Percentiles rank a stretch among this genome's conserved stretches.
Evolutionary conservation across 495 filamentous ascomycete genomes (phyloP).

Genomic region (Neurospora sp.): DNA sequence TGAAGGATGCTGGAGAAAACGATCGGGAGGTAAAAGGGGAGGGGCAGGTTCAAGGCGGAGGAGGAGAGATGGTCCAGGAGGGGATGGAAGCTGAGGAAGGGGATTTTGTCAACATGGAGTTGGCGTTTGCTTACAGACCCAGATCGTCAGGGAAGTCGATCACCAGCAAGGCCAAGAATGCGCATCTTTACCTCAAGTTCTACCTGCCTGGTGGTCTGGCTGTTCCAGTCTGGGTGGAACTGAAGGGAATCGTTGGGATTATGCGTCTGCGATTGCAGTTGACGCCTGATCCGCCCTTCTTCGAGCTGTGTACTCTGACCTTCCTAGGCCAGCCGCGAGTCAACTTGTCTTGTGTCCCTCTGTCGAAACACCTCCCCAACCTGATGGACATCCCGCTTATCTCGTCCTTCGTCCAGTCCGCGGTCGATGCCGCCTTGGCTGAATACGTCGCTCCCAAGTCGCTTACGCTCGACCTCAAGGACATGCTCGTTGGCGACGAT

Average conservation of each 20-base stretch:
- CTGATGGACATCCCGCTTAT: slow-evolving; percentile 64
- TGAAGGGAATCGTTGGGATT: slow-evolving; percentile 54
- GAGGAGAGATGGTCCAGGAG: slow-evolving; percentile 36
- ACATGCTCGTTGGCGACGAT: slow-evolving; percentile 65
- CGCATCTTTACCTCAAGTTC: slow-evolving; percentile 58
- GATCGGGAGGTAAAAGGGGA: slow-evolving; percentile 42
- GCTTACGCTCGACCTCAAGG: slow-evolving; percentile 58
- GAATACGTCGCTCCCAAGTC: slow-evolving; percentile 68
- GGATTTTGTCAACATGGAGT: slow-evolving; percentile 61
- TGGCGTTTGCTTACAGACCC: slow-evolving; percentile 59
- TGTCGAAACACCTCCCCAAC: slow-evolving; percentile 55
- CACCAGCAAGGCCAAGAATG: slow-evolving; percentile 53
- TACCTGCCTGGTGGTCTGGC: slow-evolving; percentile 50
- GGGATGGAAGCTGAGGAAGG: slow-evolving; percentile 67
- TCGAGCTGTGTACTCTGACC: slow-evolving; percentile 57
- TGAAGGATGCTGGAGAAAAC: slow-evolving; percentile 25
- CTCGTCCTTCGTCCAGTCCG: slow-evolving; percentile 60
- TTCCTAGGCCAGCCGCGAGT: slow-evolving; percentile 69
- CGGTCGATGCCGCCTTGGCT: slow-evolving; percentile 58
- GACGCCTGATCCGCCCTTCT: slow-evolving; percentile 62
- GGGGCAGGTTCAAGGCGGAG: slow-evolving; percentile 21
- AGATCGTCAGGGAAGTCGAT: slow-evolving; percentile 44
- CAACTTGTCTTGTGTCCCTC: slow-evolving; percentile 56
- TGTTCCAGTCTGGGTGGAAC: slow-evolving; percentile 62
- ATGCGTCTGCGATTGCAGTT: slow-evolving; percentile 57